A percentile compares a stretch with the other conserved stretches of the same genome.
Evolutionary conservation across 106 monocot genomes (phyloP).

Genomic region (Triglochin maritima): DNA sequence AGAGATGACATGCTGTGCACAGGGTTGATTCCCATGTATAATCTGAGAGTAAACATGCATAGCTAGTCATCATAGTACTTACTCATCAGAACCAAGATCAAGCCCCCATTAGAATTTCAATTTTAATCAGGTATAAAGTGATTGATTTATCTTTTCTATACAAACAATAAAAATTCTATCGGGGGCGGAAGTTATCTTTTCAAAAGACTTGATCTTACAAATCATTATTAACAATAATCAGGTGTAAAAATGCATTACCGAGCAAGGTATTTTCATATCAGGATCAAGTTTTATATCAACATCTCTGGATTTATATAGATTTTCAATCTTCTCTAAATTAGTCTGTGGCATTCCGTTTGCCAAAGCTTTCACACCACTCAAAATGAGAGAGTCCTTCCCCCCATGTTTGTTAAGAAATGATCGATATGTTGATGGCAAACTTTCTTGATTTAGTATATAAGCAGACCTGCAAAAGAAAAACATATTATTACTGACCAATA

Average conservation of each 20-base stretch:
- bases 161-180: too few relatives aligned
- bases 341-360: constrained; percentile 38
- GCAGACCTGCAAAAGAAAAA: constrained; percentile 48
- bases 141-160: too few relatives aligned
- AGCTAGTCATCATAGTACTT: too few relatives aligned
- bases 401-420: constrained; percentile 97
- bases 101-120: too few relatives aligned
- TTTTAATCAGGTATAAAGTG: too few relatives aligned
- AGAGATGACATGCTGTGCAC: constrained; percentile 50
- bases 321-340: constrained; percentile 55
- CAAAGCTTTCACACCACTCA: constrained; percentile 52
- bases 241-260: too few relatives aligned
- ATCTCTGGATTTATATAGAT: constrained; percentile 64
- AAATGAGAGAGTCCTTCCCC: constrained; percentile 63
- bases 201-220: too few relatives aligned
- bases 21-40: constrained; percentile 84
- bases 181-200: too few relatives aligned
- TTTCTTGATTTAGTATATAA: constrained; percentile 93
- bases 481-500: background rate
- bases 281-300: constrained; percentile 74
- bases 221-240: too few relatives aligned
- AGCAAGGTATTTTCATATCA: constrained; percentile 87
- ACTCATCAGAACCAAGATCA: too few relatives aligned
- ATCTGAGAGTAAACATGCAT: constrained; percentile 39
- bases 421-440: constrained; percentile 75